Base-by-base conservation (phyloP, 1,284 basidiomycete genomes). In the Chalciporus sp. region DNA sequence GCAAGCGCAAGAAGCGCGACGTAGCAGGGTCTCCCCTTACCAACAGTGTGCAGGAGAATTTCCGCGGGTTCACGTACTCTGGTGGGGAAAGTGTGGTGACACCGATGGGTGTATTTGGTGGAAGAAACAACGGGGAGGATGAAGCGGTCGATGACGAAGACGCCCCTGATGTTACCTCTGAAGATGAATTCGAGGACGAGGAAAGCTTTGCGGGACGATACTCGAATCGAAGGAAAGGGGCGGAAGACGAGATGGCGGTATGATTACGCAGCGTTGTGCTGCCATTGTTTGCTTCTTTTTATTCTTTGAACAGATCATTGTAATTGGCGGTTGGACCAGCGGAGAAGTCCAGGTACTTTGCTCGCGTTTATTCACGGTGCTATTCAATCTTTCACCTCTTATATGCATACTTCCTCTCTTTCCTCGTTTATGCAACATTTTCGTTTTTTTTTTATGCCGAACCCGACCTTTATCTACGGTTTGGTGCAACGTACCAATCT, bases 1-100 rank as follows among this genome's bases (percentile, higher is more conserved):
- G 74, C 56, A 70, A 69, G 55, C 76, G 73, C 66, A 79, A 74
- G 68, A 78, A 77, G 62, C 77, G 71, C 62, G 82, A 75, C 48
- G 55, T 72, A 51, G 72, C 72, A 45, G 82, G 83, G 17, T 85
- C 80, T 33, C 90, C 92, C 23, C 76, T 96, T 63, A 94, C 93
- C 58, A 92, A 78, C 68, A 92, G 89, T 63, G 90, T 97, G 47
- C 94, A 97, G 76, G 94, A 95, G 77, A 94, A 96, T 73, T 97
- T 97, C 73, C 82, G 88, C 52, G 92, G 92, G 41, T 95, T 94
- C 77, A 95, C 93, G 4, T 95, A 92, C 69, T 88, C 86, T 31
- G 92, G 92, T 55, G 90, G 92, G 60, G 87, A 92, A 72, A 87
- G 89, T 57, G 68, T 85, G 20, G 69, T 76, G n/a, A 74, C 74